These are phyloP conservation scores for Hevea brasiliensis DNA, from an alignment of 345 rosid species.

Conservation along the genomic window DNA sequence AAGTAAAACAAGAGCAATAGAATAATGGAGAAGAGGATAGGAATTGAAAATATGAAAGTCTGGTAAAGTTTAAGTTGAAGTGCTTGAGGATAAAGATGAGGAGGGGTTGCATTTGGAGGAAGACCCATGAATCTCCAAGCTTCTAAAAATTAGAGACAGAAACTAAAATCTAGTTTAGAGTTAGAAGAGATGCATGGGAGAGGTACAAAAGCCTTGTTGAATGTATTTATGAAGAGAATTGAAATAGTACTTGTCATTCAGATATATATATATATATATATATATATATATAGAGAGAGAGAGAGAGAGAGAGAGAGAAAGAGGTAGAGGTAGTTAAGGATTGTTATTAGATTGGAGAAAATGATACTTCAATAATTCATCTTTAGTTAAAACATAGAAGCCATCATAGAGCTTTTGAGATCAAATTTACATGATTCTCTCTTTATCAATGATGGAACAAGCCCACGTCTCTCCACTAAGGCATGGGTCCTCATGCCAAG, in stretches of 20 bases:
- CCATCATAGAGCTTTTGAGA: slow-evolving; percentile 27
- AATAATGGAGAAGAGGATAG: slow-evolving; percentile 86
- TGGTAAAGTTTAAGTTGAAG: slow-evolving; percentile 91
- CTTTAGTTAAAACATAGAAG: slow-evolving; percentile 23
- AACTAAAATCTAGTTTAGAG: background rate
- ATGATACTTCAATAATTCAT: slow-evolving; percentile 16
- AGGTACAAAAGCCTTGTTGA: slow-evolving; percentile 11
- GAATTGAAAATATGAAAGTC: slow-evolving; percentile 95
- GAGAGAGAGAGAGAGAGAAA: background rate
- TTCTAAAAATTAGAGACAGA: background rate
- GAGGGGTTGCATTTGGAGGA: slow-evolving; percentile 54
- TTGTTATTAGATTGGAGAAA: slow-evolving; percentile 5
- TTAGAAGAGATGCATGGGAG: background rate
- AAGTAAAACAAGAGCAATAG: slow-evolving; percentile 83
- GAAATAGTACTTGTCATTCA: background rate
- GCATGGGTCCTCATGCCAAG: slow-evolving; percentile 41
- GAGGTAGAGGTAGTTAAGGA: slow-evolving; percentile 11
- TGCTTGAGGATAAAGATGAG: slow-evolving; percentile 80
- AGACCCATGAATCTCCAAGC: slow-evolving; percentile 47
- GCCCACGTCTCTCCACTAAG: slow-evolving; percentile 44
- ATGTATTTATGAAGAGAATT: slow-evolving; percentile 6
- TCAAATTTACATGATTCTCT: slow-evolving; percentile 30
- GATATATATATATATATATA: too few relatives aligned
- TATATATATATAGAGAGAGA: too few relatives aligned
- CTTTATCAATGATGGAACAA: slow-evolving; percentile 42